Evolutionary conservation across 1,284 basidiomycete genomes (phyloP), one percentile per base, ranked within the genome.

Genomic region (Leccinum fuscescens): DNA sequence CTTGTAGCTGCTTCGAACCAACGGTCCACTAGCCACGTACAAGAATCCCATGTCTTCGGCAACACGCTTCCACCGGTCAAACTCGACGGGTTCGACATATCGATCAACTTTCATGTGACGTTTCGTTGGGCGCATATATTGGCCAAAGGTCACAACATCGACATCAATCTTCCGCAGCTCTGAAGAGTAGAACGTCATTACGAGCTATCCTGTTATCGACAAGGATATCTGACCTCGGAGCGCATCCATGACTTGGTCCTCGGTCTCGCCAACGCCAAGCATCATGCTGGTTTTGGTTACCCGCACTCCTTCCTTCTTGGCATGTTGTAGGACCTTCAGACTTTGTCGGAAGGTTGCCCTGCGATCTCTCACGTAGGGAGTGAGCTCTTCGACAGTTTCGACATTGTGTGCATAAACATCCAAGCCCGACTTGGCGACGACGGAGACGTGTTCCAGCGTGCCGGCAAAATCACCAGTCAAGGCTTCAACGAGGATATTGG

Each of bases 91-190:
- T 63, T 92, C 85, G 15, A 99, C 94, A 71, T 99, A 99, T 22
- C 93, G 90, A 66, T 94, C 89, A 6, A 99, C 97, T 77, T 98
- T 99, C 97, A 99, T 99, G 76, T 99, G 97, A 35, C 90, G 84
- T 77, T 99, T 99, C 2, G 97, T 99, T 1, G 97, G 97, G 51
- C 97, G 89, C 97, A 99, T 99, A 78, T 99, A 99, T 79, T 99
- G 97, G 1, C 97, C 97, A 72, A 99, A 98, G 0, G 97, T 99
- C 33, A 99, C 96, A 8, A 99, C 96, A 72, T 99, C 96, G 37
- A 99, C 96, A 64, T 94, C 83, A 42, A 86, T 81, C 64, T 88
- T 89, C 48, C 96, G 88, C 3, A 99, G 83, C 66, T 96, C 96
- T 94, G 72, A 48, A 17, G 48, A 37, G 1, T 15, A 11, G 9